Base-by-base conservation (phyloP, 371 early-diverging fungal genomes). In the Syncephalastrum racemosum region DNA sequence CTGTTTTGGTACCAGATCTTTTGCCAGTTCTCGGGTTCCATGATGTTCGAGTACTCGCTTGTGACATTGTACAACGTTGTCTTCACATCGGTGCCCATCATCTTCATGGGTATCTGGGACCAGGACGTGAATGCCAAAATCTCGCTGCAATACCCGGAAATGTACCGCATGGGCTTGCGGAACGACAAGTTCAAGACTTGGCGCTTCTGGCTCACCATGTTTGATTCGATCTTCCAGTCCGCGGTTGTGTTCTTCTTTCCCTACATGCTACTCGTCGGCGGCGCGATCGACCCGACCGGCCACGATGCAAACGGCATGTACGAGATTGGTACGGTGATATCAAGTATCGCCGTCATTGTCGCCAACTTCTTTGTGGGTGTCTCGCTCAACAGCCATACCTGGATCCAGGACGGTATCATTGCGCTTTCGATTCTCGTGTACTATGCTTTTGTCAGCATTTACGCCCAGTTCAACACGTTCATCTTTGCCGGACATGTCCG, bases 141-240 rank as follows among this genome's bases (percentile, higher is more conserved):
- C 3, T 84, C 91, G 8, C 65, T 90, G 47, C 69, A 79, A n/a
- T 87, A 92, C 48, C 95, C 97, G 1, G 89, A 92, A 63, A 77
- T 95, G 16, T 96, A 96, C 66, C 83, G 82, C 31, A 84, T 89
- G 62, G 96, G 97, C 15, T 87, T 95, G 56, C 82, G 83, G 47
- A 88, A 94, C 60, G 82, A 82, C 50, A 81, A 91, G 48, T 97
- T 90, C 73, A 92, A 85, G 41, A 73, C 81, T 31, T 80, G 84
- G 76, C 86, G 90, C 53, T 95, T 95, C 67, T 93, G 89, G 84
- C 56, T 90, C 39, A 92, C 88, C 47, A 80, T 93, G 8, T 46
- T 89, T 22, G 95, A 96, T 62, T 91, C 88, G 0, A 69, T 95
- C 31, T 97, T 88, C 69, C 97, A 97, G 70, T 94, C 95, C 2